phyloP scores from a whole-genome alignment of 2,329 filamentous ascomycete species.

The Emydomyces testavorans region DNA sequence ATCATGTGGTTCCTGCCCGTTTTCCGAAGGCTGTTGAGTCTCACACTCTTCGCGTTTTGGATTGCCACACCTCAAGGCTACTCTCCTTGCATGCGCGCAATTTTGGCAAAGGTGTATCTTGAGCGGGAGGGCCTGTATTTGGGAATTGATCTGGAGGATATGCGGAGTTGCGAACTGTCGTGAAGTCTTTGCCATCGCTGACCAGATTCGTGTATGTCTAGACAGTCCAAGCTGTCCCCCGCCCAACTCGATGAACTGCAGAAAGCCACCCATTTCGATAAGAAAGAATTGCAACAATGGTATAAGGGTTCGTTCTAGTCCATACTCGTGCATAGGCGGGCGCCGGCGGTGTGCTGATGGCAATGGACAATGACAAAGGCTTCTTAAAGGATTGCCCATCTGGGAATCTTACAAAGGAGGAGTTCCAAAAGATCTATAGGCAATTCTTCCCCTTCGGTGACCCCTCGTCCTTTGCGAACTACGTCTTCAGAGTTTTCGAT shows the following conservation, averaged over 20 bases:
- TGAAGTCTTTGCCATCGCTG: slow-evolving; percentile 15
- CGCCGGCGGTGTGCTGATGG: not conserved
- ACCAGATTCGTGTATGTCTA: slow-evolving; percentile 30
- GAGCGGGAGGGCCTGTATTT: too few species aligned
- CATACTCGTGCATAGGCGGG: not conserved
- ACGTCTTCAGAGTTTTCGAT: slow-evolving; percentile 98
- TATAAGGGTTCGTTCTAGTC: slow-evolving; percentile 76
- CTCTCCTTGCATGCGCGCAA: too few species aligned
- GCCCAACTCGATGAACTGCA: slow-evolving; percentile 92
- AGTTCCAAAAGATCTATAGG: slow-evolving; percentile 99
- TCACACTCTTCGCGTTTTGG: slow-evolving; percentile 4
- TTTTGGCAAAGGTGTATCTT: too few species aligned
- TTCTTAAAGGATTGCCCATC: slow-evolving; percentile 98
- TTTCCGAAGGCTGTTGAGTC: not conserved
- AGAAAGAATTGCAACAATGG: slow-evolving; percentile 99
- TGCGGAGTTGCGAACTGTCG: slow-evolving; percentile 11
- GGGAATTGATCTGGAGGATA: too few species aligned
- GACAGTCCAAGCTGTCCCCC: slow-evolving; percentile 96
- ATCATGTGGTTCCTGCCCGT: not conserved
- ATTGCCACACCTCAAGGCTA: not conserved
- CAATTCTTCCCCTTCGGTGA: slow-evolving; percentile 99
- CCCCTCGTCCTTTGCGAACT: slow-evolving; percentile 93
- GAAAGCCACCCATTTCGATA: slow-evolving; percentile 96
- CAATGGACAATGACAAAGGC: slow-evolving; percentile 42
- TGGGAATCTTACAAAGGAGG: slow-evolving; percentile 91